Evolutionary conservation across 2,329 filamentous ascomycete genomes (phyloP).

Genomic region (Ceratocystiopsis sp.): DNA sequence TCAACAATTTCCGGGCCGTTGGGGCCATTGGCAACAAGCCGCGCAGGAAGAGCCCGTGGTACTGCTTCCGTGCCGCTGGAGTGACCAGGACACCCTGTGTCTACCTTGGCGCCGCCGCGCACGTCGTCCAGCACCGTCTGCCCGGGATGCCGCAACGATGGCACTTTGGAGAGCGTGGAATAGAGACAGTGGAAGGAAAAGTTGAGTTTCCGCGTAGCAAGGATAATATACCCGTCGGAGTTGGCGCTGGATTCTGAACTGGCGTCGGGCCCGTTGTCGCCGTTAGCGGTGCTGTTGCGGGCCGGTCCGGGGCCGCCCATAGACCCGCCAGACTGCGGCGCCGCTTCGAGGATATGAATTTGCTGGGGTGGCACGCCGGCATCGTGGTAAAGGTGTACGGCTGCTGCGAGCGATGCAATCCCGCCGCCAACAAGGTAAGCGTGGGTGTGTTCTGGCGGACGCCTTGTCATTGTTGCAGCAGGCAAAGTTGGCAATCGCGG

Average conservation of each 20-base stretch:
- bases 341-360: constrained; percentile 15
- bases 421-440: constrained; percentile 16
- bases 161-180: constrained; percentile 13
- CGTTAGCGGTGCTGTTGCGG: too few relatives aligned
- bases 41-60: constrained; percentile 7
- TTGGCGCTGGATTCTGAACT: not conserved
- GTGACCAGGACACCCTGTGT: too few relatives aligned
- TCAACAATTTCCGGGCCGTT: constrained; percentile 12
- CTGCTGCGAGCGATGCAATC: constrained; percentile 15
- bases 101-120: constrained; percentile 4
- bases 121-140: constrained; percentile 14
- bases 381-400: constrained; percentile 15
- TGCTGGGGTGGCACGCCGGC: constrained; percentile 13
- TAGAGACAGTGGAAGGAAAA: constrained; percentile 15
- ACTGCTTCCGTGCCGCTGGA: not conserved
- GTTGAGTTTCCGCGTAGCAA: constrained; percentile 15
- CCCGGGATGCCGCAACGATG: constrained; percentile 9
- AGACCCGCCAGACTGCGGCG: constrained; percentile 10
- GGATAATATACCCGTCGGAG: constrained; percentile 12
- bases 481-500: not conserved
- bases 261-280: not conserved
- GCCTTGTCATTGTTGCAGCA: not conserved
- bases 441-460: constrained; percentile 10
- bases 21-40: constrained; percentile 11
- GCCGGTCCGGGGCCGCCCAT: constrained; percentile 7